Conservation (phyloP, 305 asterid genomes). For the Euphrasia arctica region DNA sequence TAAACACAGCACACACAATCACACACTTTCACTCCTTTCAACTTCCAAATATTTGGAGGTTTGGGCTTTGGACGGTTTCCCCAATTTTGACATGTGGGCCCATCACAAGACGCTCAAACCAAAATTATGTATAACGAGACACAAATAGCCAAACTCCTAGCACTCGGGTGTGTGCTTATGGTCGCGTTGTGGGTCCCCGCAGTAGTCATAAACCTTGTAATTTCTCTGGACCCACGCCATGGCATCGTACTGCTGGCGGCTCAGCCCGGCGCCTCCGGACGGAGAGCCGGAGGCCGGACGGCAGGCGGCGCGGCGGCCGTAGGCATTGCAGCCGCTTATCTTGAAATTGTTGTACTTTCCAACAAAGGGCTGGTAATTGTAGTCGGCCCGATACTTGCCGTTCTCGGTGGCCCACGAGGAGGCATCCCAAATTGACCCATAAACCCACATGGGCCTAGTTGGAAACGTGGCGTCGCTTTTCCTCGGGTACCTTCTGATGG, state of each 20-base stretch:
- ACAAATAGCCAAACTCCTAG: conserved; percentile 15
- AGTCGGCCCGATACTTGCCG: conserved; percentile 69
- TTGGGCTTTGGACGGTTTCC: no score
- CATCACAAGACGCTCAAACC: no score
- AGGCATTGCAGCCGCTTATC: conserved; percentile 38
- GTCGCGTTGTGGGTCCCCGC: conserved; percentile 47
- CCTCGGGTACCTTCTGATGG: conserved; percentile 65
- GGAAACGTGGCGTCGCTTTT: conserved; percentile 73
- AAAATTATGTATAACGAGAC: no score
- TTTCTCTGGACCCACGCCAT: conserved; percentile 48
- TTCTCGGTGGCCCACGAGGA: conserved; percentile 90
- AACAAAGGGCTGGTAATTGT: conserved; percentile 60
- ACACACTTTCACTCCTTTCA: no score
- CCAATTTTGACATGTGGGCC: no score
- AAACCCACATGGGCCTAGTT: conserved; percentile 59
- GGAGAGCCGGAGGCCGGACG: conserved; percentile 40
- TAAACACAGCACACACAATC: no score
- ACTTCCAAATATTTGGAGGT: no score
- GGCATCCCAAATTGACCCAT: conserved; percentile 92
- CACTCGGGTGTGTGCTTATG: conserved; percentile 69
- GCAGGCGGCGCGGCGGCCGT: conserved; percentile 35
- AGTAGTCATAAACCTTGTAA: conserved; percentile 64
- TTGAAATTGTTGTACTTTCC: conserved; percentile 61
- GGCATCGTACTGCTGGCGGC: conserved; percentile 53
- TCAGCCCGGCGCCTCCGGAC: conserved; percentile 41